These are phyloP conservation scores for Orbilia javanica DNA, from an alignment of 2,329 filamentous ascomycete species.

Conservation along the genomic window DNA sequence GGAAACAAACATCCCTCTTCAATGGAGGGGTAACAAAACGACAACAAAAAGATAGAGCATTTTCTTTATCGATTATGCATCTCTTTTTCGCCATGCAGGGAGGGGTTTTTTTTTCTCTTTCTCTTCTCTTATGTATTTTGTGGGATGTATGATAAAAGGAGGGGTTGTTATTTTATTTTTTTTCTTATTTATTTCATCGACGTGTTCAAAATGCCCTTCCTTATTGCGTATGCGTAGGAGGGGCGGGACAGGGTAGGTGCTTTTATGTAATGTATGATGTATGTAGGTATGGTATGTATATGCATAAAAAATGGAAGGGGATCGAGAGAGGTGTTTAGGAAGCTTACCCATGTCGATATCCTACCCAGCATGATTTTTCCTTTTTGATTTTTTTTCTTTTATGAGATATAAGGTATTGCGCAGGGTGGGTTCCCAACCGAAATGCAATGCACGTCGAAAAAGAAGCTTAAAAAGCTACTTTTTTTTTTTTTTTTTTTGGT, in stretches of 20 bases:
- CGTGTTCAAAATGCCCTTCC: constrained; percentile 13
- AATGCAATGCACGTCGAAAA: constrained; percentile 22
- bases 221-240: too few relatives aligned
- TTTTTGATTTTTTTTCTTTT: constrained; percentile 5
- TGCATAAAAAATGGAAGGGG: neutral
- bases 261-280: too few relatives aligned
- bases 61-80: constrained; percentile 52
- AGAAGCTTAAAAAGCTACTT: constrained; percentile 1
- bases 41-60: constrained; percentile 43
- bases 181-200: constrained; percentile 13
- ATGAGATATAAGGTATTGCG: too few relatives aligned
- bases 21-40: constrained; percentile 21
- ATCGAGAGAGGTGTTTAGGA: neutral
- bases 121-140: too few relatives aligned
- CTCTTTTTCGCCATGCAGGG: constrained; percentile 9
- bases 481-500: neutral
- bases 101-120: neutral
- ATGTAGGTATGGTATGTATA: too few relatives aligned
- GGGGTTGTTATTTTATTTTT: too few relatives aligned
- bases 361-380: constrained; percentile 35
- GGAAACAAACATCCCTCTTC: neutral
- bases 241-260: too few relatives aligned
- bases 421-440: constrained; percentile 7
- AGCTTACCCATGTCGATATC: constrained; percentile 52
- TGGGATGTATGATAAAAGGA: neutral